Conservation (phyloP, 2,329 filamentous ascomycete species). For the Trichophyton rubrum region DNA sequence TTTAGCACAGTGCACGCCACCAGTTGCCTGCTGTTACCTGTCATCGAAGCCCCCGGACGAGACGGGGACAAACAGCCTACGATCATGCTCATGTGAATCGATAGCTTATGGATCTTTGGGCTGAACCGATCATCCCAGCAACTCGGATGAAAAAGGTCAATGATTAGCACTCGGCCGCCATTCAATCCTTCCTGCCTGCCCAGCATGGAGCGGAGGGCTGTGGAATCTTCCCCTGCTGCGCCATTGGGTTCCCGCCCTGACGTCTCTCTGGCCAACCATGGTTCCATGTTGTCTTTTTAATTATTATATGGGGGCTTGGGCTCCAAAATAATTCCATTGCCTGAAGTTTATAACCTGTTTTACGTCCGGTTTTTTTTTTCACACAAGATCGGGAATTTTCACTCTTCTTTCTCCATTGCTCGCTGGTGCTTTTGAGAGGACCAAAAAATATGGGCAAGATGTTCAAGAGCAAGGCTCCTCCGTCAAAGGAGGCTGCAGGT, state of each 20-base stretch:
- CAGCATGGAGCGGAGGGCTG: background rate
- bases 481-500: constrained; percentile 3
- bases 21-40: background rate
- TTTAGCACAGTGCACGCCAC: background rate
- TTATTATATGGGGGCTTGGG: background rate
- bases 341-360: background rate
- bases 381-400: background rate
- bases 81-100: background rate
- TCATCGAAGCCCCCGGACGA: no score
- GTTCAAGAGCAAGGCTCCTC: background rate
- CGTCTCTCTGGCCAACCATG: background rate
- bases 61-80: no score
- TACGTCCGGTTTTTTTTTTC: background rate
- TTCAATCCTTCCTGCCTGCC: background rate
- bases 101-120: background rate
- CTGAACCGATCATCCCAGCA: background rate
- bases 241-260: background rate
- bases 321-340: background rate
- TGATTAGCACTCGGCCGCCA: background rate
- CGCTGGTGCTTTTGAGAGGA: no score
- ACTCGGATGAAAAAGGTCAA: background rate
- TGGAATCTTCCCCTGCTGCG: background rate
- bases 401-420: background rate
- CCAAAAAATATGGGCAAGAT: background rate
- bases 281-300: background rate